Evolutionary conservation across 352 stramenopile species (phyloP).

Genomic region (Albugo candida): DNA sequence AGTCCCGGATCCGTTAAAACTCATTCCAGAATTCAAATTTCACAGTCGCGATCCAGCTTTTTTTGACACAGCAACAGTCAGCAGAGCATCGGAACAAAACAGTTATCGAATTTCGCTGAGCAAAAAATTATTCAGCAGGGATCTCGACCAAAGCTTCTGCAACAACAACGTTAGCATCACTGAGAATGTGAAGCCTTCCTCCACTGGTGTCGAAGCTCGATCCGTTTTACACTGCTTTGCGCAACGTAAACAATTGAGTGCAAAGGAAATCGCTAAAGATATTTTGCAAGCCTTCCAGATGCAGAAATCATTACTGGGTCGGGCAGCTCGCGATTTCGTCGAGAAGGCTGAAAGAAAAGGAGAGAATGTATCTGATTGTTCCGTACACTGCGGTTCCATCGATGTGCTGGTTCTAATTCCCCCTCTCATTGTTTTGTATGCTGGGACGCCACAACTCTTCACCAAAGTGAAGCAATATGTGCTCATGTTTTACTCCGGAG

Average conservation of each 20-base stretch:
- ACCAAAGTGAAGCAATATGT: conserved; percentile 64
- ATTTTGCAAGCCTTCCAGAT: conserved; percentile 72
- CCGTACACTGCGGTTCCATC: conserved; percentile 61
- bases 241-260: conserved; percentile 42
- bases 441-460: conserved; percentile 56
- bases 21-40: conserved; percentile 48
- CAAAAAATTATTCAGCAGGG: conserved; percentile 4
- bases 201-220: conserved; percentile 53
- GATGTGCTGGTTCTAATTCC: conserved; percentile 56
- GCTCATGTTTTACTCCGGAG: conserved; percentile 58
- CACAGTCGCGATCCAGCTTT: conserved; percentile 64
- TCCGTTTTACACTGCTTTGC: conserved; percentile 57
- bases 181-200: conserved; percentile 14
- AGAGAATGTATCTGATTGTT: conserved; percentile 49
- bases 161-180: too few relatives aligned
- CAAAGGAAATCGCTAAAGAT: conserved; percentile 53
- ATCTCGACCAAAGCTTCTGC: too few relatives aligned
- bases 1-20: conserved; percentile 55
- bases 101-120: background rate
- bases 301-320: conserved; percentile 43
- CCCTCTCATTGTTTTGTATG: conserved; percentile 56
- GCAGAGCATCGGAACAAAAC: too few relatives aligned
- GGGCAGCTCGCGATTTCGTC: conserved; percentile 50
- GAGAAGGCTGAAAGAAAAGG: conserved; percentile 40
- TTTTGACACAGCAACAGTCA: conserved; percentile 16